These are phyloP conservation scores for Mycothermus thermophilus DNA, from an alignment of 495 filamentous ascomycete genomes.

Conservation along the genomic window DNA sequence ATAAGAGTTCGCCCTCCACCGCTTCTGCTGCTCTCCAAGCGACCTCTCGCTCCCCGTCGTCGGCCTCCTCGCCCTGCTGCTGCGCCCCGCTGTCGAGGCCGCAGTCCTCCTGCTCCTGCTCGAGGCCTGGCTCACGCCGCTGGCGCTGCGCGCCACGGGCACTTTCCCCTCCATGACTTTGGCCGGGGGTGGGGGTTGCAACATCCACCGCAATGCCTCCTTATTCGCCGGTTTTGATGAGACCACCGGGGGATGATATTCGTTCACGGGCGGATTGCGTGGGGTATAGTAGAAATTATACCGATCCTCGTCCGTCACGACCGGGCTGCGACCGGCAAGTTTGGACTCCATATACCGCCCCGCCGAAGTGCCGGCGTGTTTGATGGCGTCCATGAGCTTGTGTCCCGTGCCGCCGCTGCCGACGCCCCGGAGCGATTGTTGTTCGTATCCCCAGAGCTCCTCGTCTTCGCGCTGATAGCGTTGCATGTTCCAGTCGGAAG, in stretches of 20 bases:
- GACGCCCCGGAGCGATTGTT: slow-evolving; percentile 13
- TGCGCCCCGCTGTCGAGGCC: too few relatives aligned
- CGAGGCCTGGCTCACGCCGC: slow-evolving; percentile 21
- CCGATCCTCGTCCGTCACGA: slow-evolving; percentile 29
- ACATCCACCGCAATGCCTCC: slow-evolving; percentile 72
- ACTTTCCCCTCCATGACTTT: slow-evolving; percentile 78
- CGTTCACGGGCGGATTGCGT: slow-evolving; percentile 69
- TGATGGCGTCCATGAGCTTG: slow-evolving; percentile 37
- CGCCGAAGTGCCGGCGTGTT: slow-evolving; percentile 36
- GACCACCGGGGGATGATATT: slow-evolving; percentile 75
- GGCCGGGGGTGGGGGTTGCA: slow-evolving; percentile 73
- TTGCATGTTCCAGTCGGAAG: slow-evolving; percentile 58
- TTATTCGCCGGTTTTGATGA: slow-evolving; percentile 52
- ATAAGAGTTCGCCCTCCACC: too few relatives aligned
- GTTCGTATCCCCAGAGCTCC: slow-evolving; percentile 54
- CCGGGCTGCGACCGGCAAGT: slow-evolving; percentile 24
- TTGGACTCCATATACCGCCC: slow-evolving; percentile 33
- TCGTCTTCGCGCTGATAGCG: slow-evolving; percentile 79
- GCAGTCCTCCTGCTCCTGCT: too few relatives aligned
- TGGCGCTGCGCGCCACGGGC: slow-evolving; percentile 37
- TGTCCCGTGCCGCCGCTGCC: slow-evolving; percentile 16
- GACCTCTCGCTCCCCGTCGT: too few relatives aligned
- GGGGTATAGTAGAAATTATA: slow-evolving; percentile 47
- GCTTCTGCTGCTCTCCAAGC: too few relatives aligned
- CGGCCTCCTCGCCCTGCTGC: too few relatives aligned